phyloP scores from a whole-genome alignment of 345 rosid species.

The Aquilaria yunnanensis region DNA sequence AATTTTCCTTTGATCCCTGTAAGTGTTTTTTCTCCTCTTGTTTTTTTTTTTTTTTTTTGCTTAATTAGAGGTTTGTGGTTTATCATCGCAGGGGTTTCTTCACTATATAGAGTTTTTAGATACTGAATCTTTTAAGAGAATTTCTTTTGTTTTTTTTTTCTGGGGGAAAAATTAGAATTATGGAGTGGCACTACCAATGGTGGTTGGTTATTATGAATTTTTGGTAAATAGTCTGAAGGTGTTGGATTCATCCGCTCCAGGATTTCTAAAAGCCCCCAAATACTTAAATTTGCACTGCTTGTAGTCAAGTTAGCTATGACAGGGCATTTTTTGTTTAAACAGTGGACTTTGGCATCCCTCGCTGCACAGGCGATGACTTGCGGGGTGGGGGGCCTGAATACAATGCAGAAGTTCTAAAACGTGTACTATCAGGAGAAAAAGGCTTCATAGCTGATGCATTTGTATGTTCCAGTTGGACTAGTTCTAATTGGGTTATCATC shows the following conservation, averaged over 20 bases:
- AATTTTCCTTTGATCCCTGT: conserved; percentile 89
- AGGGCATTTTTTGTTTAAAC: conserved; percentile 7
- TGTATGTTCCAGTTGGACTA: conserved; percentile 31
- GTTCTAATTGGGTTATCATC: neutral
- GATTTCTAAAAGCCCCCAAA: too few relatives aligned
- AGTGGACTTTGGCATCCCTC: conserved; percentile 94
- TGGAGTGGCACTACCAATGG: too few relatives aligned
- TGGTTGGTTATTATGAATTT: too few relatives aligned
- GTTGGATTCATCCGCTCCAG: too few relatives aligned
- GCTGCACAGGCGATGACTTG: conserved; percentile 72
- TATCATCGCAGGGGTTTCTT: too few relatives aligned
- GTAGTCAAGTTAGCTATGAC: too few relatives aligned
- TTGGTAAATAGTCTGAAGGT: too few relatives aligned
- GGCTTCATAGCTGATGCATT: conserved; percentile 84
- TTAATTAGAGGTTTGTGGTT: neutral
- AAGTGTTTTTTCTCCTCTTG: conserved; percentile 12
- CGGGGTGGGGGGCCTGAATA: conserved; percentile 74
- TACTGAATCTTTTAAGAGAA: too few relatives aligned
- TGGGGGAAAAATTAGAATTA: too few relatives aligned
- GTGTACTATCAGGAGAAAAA: conserved; percentile 64
- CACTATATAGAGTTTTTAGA: neutral
- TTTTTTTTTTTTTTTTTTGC: too few relatives aligned
- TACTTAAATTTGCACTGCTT: too few relatives aligned
- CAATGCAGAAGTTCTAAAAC: conserved; percentile 63
- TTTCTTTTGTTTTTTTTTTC: too few relatives aligned